phyloP scores from a whole-genome alignment of 2,329 filamentous ascomycete genomes.

The Penicillium hesseltinei region DNA sequence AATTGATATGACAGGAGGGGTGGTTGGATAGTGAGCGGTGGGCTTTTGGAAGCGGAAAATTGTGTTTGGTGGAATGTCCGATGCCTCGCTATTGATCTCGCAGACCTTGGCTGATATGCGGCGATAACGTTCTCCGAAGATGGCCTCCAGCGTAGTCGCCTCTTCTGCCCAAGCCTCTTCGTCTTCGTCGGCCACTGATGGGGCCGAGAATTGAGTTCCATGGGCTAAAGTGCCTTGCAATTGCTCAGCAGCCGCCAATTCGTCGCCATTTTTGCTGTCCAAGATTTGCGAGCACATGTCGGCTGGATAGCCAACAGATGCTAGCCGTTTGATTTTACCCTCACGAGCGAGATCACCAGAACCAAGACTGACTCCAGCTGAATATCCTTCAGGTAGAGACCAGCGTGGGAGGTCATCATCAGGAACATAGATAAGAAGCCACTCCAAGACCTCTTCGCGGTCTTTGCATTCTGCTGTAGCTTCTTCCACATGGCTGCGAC shows the following conservation, averaged over 20 bases:
- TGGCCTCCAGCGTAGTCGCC: conserved; percentile 76
- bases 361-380: conserved; percentile 82
- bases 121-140: conserved; percentile 73
- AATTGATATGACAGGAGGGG: conserved; percentile 68
- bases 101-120: conserved; percentile 63
- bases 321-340: conserved; percentile 75
- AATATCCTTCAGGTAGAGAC: conserved; percentile 88
- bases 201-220: conserved; percentile 33
- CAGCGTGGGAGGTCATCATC: conserved; percentile 94
- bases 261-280: conserved; percentile 68
- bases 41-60: conserved; percentile 68
- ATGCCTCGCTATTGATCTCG: conserved; percentile 63
- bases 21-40: conserved; percentile 65
- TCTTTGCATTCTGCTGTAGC: conserved; percentile 85
- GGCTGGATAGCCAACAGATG: conserved; percentile 77
- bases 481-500: conserved; percentile 85
- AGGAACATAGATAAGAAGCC: conserved; percentile 93
- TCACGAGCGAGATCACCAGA: conserved; percentile 79
- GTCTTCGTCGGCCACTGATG: conserved; percentile 31
- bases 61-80: conserved; percentile 46
- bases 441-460: conserved; percentile 87
- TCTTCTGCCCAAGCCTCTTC: conserved; percentile 77
- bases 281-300: conserved; percentile 80
- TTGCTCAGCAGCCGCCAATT: conserved; percentile 73
- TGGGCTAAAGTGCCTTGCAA: conserved; percentile 69